phyloP scores from a whole-genome alignment of 768 basidiomycete species.

The Lactifluus hygrophoroides region DNA sequence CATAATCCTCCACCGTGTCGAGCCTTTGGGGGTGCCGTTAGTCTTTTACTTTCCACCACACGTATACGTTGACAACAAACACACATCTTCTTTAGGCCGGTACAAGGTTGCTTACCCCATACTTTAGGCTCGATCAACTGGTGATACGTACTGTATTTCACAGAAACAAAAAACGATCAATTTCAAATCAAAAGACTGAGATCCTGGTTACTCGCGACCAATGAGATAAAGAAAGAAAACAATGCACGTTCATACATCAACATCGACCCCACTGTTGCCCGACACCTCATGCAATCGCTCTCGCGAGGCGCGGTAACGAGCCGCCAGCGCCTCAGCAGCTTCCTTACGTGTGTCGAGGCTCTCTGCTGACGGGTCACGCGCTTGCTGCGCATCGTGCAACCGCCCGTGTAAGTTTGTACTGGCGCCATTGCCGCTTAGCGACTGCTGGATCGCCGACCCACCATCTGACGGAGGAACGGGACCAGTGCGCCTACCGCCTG shows the following conservation, averaged over 20 bases:
- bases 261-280: not conserved
- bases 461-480: not conserved
- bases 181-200: not conserved
- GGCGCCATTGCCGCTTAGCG: not conserved
- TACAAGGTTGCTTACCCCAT: too few species aligned
- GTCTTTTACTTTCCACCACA: too few species aligned
- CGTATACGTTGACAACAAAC: too few species aligned
- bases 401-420: not conserved
- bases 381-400: conserved; percentile 1
- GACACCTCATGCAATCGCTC: conserved; percentile 4
- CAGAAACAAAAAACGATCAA: not conserved
- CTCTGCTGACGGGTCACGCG: conserved; percentile 10
- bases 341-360: conserved; percentile 18
- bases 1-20: too few species aligned
- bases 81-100: too few species aligned
- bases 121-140: too few species aligned
- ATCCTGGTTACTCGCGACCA: not conserved
- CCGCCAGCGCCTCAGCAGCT: conserved; percentile 18
- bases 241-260: not conserved
- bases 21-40: too few species aligned
- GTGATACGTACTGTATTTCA: too few species aligned
- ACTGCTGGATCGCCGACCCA: conserved; percentile 1
- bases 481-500: conserved; percentile 15
- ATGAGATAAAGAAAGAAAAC: not conserved
- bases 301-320: conserved; percentile 14